Conservation (phyloP, 768 basidiomycete species). For the Mycena polygramma region DNA sequence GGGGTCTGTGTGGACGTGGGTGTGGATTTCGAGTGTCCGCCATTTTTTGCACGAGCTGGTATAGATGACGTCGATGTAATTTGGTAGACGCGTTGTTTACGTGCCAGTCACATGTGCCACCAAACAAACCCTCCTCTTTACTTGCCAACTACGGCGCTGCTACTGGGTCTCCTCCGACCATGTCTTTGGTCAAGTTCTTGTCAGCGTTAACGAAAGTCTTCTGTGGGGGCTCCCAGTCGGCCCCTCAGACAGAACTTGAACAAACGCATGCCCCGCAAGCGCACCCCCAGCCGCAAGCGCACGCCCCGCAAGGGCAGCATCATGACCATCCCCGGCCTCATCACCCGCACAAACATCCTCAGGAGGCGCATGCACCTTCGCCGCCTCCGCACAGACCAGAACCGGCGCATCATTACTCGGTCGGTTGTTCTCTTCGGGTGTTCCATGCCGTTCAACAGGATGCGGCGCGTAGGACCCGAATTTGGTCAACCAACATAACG, state of each 20-base stretch:
- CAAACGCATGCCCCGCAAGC: conserved; percentile 2
- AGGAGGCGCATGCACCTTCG: conserved; percentile 9
- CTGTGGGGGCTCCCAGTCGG: conserved; percentile 20
- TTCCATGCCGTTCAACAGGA: background rate
- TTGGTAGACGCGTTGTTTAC: conserved; percentile 18
- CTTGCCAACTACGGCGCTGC: background rate
- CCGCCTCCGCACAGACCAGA: conserved; percentile 17
- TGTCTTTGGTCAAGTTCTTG: conserved; percentile 25
- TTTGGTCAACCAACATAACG: conserved; percentile 76
- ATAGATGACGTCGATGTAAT: background rate
- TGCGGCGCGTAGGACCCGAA: conserved; percentile 55
- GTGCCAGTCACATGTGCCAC: too few relatives aligned
- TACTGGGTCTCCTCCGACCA: background rate
- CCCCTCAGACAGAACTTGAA: conserved; percentile 4
- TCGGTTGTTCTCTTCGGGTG: conserved; percentile 1
- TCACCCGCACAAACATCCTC: conserved; percentile 1
- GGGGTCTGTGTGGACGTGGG: conserved; percentile 29
- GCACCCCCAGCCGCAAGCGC: conserved; percentile 9
- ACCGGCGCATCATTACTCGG: conserved; percentile 3
- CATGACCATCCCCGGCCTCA: conserved; percentile 14
- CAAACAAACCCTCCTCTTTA: too few relatives aligned
- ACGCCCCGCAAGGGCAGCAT: background rate
- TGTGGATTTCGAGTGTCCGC: conserved; percentile 18
- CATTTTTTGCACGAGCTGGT: background rate
- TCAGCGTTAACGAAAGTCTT: conserved; percentile 8